Conservation (phyloP, 768 basidiomycete genomes). For the Pleurotus citrinopileatus region DNA sequence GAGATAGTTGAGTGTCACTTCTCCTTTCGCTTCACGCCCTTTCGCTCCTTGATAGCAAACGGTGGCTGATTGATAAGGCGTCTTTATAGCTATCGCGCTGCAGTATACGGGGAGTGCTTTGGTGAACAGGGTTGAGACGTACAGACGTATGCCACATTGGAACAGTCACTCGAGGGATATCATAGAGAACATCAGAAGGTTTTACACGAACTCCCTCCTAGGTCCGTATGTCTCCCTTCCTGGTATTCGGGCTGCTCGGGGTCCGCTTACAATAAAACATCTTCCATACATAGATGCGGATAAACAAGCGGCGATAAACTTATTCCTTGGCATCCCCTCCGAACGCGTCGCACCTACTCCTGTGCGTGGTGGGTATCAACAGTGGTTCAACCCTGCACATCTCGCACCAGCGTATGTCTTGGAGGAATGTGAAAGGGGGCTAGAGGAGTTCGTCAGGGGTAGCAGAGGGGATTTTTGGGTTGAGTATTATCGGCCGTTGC, state of each 20-base stretch:
- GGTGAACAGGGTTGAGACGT: conserved; percentile 95
- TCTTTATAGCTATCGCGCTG: conserved; percentile 73
- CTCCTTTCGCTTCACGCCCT: too few species aligned
- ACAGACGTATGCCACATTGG: conserved; percentile 95
- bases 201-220: conserved; percentile 91
- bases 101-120: conserved; percentile 97
- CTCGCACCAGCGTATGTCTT: conserved; percentile 66
- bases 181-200: conserved; percentile 90
- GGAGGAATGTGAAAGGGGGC: conserved; percentile 59
- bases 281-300: conserved; percentile 89
- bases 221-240: too few species aligned
- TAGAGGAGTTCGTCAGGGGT: conserved; percentile 54
- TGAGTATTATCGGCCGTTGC: conserved; percentile 81
- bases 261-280: too few species aligned
- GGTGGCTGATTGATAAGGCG: too few species aligned
- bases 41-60: too few species aligned
- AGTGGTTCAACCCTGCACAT: conserved; percentile 80
- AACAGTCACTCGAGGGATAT: conserved; percentile 96
- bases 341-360: conserved; percentile 48
- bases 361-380: conserved; percentile 70
- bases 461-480: conserved; percentile 77
- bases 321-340: conserved; percentile 84
- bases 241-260: too few species aligned
- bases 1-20: conserved; percentile 68
- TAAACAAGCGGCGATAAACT: conserved; percentile 95